Conservation (phyloP, 192 early-diverging fungal species). For the Backusella psychrophila region DNA sequence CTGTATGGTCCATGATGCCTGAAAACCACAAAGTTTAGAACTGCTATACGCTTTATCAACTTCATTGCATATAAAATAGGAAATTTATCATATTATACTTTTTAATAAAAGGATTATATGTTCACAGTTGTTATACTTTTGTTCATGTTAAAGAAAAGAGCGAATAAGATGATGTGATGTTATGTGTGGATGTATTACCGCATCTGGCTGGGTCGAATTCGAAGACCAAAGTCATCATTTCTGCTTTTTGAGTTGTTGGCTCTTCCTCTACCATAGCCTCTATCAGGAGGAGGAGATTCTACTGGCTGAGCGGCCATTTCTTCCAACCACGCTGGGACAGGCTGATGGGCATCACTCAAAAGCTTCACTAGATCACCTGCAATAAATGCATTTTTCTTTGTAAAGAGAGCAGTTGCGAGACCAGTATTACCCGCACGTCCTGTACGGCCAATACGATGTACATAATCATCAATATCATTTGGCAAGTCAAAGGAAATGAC, state of each 20-base stretch:
- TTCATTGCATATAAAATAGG: not conserved
- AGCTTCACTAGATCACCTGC: constrained; percentile 80
- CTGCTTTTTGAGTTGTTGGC: not conserved
- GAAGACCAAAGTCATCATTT: not conserved
- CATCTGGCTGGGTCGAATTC: not conserved
- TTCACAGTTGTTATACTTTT: not conserved
- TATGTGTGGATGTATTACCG: not conserved
- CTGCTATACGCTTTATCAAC: not conserved
- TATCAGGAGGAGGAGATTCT: not conserved
- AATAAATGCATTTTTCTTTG: constrained; percentile 73
- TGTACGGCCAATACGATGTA: constrained; percentile 96
- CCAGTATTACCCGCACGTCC: constrained; percentile 95
- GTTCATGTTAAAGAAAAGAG: not conserved
- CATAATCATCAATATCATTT: constrained; percentile 94
- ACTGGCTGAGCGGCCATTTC: constrained; percentile 37
- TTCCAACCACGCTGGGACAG: constrained; percentile 82
- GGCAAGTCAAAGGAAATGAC: constrained; percentile 97
- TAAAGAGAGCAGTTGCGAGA: constrained; percentile 91
- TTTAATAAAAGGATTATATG: not conserved
- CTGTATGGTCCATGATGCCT: too few relatives aligned
- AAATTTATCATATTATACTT: not conserved
- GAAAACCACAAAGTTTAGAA: not conserved
- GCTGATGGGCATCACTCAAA: constrained; percentile 89
- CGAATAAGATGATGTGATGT: not conserved
- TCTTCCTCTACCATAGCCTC: not conserved